These are phyloP conservation scores for Alopecurus myosuroides DNA, from an alignment of 176 grass and related monocot genomes.

Conservation along the genomic window DNA sequence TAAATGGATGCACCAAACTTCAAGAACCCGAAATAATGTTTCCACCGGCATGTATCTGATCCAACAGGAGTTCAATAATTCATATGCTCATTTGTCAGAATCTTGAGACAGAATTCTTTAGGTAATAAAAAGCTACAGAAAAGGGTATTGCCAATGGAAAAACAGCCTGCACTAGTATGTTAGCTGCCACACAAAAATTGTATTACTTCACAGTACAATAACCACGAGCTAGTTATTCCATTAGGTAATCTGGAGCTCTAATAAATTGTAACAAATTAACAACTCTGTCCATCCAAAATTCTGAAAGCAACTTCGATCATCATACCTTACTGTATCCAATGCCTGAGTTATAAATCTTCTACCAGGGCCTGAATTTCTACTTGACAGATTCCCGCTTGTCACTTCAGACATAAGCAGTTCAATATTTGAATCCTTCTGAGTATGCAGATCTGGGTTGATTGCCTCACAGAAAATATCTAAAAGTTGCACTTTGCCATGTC, in stretches of 20 bases:
- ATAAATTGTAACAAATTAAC: neutral
- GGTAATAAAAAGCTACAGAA: neutral
- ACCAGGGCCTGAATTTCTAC: slow-evolving; percentile 27
- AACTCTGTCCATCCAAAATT: neutral
- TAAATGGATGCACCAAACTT: slow-evolving; percentile 61
- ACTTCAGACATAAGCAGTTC: slow-evolving; percentile 20
- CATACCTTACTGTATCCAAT: slow-evolving; percentile 56
- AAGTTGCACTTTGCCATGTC: slow-evolving; percentile 59
- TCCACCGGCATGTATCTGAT: slow-evolving; percentile 62
- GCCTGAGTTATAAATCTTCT: slow-evolving; percentile 51
- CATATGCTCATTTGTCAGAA: slow-evolving; percentile 9
- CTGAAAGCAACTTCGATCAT: slow-evolving; percentile 15
- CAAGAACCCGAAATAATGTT: slow-evolving; percentile 56
- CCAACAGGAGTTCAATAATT: slow-evolving; percentile 28
- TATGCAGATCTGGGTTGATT: slow-evolving; percentile 39
- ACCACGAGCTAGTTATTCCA: neutral
- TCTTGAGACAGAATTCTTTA: neutral
- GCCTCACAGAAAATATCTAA: slow-evolving; percentile 90
- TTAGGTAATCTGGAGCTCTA: neutral
- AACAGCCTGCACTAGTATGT: neutral
- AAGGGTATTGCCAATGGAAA: neutral
- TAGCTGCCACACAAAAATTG: neutral
- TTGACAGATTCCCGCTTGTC: slow-evolving; percentile 21
- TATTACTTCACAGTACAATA: neutral
- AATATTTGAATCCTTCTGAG: slow-evolving; percentile 24